A percentile compares a stretch with the other conserved stretches of the same genome.
These are phyloP conservation scores for Auriscalpium orientale DNA, from an alignment of 768 basidiomycete species.

Conservation along the genomic window DNA sequence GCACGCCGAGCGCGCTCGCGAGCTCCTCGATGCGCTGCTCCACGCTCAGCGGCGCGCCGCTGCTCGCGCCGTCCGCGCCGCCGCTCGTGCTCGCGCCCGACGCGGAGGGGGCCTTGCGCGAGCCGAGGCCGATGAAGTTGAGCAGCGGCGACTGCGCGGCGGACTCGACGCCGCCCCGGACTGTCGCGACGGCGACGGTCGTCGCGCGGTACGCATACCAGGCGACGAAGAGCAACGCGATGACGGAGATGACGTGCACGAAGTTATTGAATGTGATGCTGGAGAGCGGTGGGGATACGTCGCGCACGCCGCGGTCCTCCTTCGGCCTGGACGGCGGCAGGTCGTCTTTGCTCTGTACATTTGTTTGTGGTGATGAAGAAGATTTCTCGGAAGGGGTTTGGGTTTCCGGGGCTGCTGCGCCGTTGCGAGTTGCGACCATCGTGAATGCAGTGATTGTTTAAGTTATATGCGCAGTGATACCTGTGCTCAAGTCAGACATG, in stretches of 20 bases:
- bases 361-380: too few species aligned
- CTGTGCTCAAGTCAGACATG: too few species aligned
- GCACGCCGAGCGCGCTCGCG: constrained; percentile 55
- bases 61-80: neutral
- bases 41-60: constrained; percentile 20
- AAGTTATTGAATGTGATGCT: constrained; percentile 1
- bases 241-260: constrained; percentile 2
- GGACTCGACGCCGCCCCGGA: neutral
- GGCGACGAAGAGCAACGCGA: neutral
- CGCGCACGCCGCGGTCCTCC: constrained; percentile 1
- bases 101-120: neutral
- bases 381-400: too few species aligned
- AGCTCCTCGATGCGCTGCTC: constrained; percentile 53
- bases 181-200: neutral
- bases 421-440: too few species aligned
- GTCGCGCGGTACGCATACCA: constrained; percentile 8
- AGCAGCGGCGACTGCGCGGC: neutral
- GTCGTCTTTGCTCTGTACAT: neutral
- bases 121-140: neutral
- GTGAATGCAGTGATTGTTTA: too few species aligned
- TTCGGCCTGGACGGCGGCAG: constrained; percentile 1
- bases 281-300: constrained; percentile 3
- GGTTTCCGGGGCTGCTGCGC: too few species aligned
- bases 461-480: too few species aligned
- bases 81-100: neutral